These are phyloP conservation scores for Dryadomyces quercus-mongolicae DNA, from an alignment of 2,329 filamentous ascomycete species.

Conservation along the genomic window DNA sequence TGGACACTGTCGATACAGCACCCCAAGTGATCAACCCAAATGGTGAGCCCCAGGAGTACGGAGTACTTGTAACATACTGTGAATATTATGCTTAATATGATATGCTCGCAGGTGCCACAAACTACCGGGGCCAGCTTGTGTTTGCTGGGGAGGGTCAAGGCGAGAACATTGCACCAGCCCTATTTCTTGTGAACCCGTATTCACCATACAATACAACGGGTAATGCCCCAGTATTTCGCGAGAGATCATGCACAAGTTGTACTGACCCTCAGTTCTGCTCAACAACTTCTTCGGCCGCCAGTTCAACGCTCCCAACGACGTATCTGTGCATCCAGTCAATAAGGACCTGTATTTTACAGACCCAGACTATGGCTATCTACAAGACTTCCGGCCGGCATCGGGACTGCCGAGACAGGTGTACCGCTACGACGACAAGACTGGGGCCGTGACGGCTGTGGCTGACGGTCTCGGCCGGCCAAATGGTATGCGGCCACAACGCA, in stretches of 20 bases:
- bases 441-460: slow-evolving; percentile 40
- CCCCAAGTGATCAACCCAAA: slow-evolving; percentile 38
- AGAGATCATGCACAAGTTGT: neutral
- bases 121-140: slow-evolving; percentile 35
- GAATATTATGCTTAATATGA: neutral
- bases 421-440: slow-evolving; percentile 36
- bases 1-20: slow-evolving; percentile 25
- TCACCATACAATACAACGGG: slow-evolving; percentile 38
- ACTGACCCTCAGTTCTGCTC: slow-evolving; percentile 28
- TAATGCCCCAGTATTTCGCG: slow-evolving; percentile 13
- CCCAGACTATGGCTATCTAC: slow-evolving; percentile 44
- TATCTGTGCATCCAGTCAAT: slow-evolving; percentile 37
- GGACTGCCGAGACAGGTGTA: slow-evolving; percentile 47
- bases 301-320: slow-evolving; percentile 50
- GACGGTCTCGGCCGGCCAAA: slow-evolving; percentile 46
- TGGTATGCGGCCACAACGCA: slow-evolving; percentile 23
- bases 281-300: slow-evolving; percentile 48
- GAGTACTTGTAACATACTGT: too few species aligned
- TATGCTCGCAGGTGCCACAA: slow-evolving; percentile 29
- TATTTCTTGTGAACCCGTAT: slow-evolving; percentile 30
- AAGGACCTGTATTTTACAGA: slow-evolving; percentile 56
- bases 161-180: slow-evolving; percentile 23
- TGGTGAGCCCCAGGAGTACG: slow-evolving; percentile 22
- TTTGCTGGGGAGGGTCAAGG: slow-evolving; percentile 40
- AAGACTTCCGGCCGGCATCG: slow-evolving; percentile 42